A percentile compares a stretch with the other conserved stretches of the same genome.
These are phyloP conservation scores for Kazachstania kunashirensis DNA, from an alignment of 805 yeast species.

Conservation along the genomic window DNA sequence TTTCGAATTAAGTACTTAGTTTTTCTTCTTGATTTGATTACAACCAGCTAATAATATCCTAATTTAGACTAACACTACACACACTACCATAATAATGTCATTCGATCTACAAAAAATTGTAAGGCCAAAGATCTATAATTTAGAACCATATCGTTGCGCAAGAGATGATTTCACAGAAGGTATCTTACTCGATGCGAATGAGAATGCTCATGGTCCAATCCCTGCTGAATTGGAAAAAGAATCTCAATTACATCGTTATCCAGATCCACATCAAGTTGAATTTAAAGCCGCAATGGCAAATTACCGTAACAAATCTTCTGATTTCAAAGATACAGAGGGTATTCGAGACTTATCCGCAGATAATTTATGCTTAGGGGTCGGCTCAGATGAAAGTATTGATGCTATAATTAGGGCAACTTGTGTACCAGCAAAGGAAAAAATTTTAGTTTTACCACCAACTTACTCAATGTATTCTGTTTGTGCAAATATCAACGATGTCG, in stretches of 20 bases:
- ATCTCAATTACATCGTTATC: conserved; percentile 81
- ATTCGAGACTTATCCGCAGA: conserved; percentile 38
- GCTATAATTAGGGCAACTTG: conserved; percentile 77
- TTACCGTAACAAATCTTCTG: conserved; percentile 47
- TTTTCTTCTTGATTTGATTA: no score
- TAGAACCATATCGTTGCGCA: conserved; percentile 94
- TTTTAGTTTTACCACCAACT: conserved; percentile 87
- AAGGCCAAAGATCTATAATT: conserved; percentile 72
- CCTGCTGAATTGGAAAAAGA: conserved; percentile 32
- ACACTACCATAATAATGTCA: no score
- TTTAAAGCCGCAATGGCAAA: conserved; percentile 63
- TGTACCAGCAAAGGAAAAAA: conserved; percentile 70
- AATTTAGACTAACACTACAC: no score
- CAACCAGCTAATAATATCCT: no score
- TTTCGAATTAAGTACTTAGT: no score
- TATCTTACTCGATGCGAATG: conserved; percentile 86
- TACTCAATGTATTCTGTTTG: conserved; percentile 95
- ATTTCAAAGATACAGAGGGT: conserved; percentile 11
- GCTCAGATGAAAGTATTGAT: conserved; percentile 94
- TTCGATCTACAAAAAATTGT: conserved; percentile 36
- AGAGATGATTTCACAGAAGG: conserved; percentile 91
- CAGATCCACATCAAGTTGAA: conserved; percentile 87
- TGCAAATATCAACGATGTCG: conserved; percentile 83
- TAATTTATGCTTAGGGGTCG: conserved; percentile 88
- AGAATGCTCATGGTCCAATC: conserved; percentile 88